Percentiles rank a stretch among this genome's conserved stretches.
Evolutionary conservation across 1,139 yeast genomes (phyloP).

Genomic region (Hyphopichia burtonii): DNA sequence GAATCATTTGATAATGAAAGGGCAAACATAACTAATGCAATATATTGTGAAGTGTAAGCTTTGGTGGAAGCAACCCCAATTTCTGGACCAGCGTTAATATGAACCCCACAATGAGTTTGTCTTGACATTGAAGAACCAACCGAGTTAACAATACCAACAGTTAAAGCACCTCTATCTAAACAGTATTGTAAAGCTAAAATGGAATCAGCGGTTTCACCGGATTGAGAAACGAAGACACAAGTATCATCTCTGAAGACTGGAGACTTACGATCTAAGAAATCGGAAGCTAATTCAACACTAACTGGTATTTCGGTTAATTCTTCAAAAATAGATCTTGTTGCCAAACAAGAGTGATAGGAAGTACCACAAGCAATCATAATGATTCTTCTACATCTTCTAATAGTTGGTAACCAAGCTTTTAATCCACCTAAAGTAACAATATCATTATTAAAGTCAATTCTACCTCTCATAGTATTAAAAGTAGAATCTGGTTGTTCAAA

Average conservation of each 20-base stretch:
- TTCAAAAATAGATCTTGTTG: constrained; percentile 94
- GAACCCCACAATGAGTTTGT: constrained; percentile 98
- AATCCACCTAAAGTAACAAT: constrained; percentile 87
- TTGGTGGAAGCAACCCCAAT: constrained; percentile 99
- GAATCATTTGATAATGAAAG: constrained; percentile 90
- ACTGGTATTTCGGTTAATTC: constrained; percentile 97
- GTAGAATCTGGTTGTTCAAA: constrained; percentile 98
- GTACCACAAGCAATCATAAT: constrained; percentile 99
- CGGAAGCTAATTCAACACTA: constrained; percentile 94
- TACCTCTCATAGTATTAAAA: constrained; percentile 98
- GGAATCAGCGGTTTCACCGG: constrained; percentile 99
- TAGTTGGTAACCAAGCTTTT: constrained; percentile 78
- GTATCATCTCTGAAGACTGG: constrained; percentile 98
- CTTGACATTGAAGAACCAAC: constrained; percentile 97
- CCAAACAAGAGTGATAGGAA: constrained; percentile 96
- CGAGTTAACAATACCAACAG: constrained; percentile 90
- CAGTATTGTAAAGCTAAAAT: constrained; percentile 95
- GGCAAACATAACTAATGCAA: constrained; percentile 97
- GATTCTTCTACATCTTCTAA: constrained; percentile 92
- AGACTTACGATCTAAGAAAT: constrained; percentile 90
- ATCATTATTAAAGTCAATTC: constrained; percentile 85
- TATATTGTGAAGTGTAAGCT: constrained; percentile 97
- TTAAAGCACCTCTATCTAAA: constrained; percentile 93
- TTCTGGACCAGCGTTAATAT: constrained; percentile 99
- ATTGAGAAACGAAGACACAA: constrained; percentile 95